These are phyloP conservation scores for Xenoacremonium recifei DNA, from an alignment of 2,329 filamentous ascomycete genomes.

Conservation along the genomic window DNA sequence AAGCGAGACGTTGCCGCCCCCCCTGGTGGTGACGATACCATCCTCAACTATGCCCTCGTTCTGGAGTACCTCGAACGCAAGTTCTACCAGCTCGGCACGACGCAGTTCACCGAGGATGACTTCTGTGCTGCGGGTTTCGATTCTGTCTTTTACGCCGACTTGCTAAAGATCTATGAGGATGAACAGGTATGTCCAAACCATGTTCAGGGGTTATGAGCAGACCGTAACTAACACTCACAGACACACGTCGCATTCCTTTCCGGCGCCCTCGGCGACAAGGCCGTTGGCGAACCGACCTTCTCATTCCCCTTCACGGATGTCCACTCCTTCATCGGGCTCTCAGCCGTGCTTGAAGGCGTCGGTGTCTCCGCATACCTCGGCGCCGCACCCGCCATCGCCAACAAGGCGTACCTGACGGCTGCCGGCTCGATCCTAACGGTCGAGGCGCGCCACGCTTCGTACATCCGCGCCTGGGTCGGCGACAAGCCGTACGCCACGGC, in stretches of 20 bases:
- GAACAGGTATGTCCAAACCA: conserved; percentile 32
- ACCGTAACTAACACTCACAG: no score
- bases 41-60: conserved; percentile 47
- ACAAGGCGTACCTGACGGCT: conserved; percentile 55
- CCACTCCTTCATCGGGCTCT: conserved; percentile 59
- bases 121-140: conserved; percentile 53
- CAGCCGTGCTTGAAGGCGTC: conserved; percentile 63
- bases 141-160: conserved; percentile 53
- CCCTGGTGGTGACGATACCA: conserved; percentile 24
- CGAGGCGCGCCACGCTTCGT: conserved; percentile 63
- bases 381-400: conserved; percentile 57
- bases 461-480: conserved; percentile 50
- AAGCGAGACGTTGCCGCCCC: conserved; percentile 16
- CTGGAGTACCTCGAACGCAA: conserved; percentile 58
- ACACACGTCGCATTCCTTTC: conserved; percentile 57
- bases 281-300: conserved; percentile 56
- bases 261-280: conserved; percentile 44
- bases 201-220: no score
- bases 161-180: conserved; percentile 55
- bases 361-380: conserved; percentile 65
- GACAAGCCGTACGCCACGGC: conserved; percentile 55
- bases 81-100: conserved; percentile 61
- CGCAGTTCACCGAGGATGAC: conserved; percentile 52
- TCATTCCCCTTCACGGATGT: conserved; percentile 57
- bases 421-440: conserved; percentile 63